Conservation (phyloP, 768 basidiomycete genomes). For the Guyanaporus albipodus region DNA sequence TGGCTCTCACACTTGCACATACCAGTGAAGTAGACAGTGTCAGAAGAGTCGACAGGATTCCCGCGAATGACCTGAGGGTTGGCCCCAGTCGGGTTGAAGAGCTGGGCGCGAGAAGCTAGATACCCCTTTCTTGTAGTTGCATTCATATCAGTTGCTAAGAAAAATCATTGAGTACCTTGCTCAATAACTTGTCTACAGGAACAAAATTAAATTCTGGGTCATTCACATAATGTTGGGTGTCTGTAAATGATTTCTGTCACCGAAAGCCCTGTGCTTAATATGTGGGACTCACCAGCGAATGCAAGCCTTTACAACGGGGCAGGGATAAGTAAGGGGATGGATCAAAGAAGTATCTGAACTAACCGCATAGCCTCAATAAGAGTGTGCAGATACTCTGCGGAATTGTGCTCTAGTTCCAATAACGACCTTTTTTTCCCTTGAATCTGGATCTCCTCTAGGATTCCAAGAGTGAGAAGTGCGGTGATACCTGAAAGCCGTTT, state of each 20-base stretch:
- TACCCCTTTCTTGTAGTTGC: conserved; percentile 59
- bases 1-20: conserved; percentile 8
- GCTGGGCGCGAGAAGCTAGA: conserved; percentile 68
- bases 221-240: conserved; percentile 86
- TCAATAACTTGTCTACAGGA: conserved; percentile 79
- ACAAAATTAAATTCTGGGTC: conserved; percentile 79
- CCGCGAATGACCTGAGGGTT: conserved; percentile 71
- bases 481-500: conserved; percentile 59
- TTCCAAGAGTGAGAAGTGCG: conserved; percentile 87
- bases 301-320: conserved; percentile 40
- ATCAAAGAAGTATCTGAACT: conserved; percentile 14
- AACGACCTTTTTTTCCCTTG: conserved; percentile 67
- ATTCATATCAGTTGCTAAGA: neutral
- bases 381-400: conserved; percentile 81
- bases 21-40: conserved; percentile 95
- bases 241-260: conserved; percentile 34
- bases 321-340: conserved; percentile 1
- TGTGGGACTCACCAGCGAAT: conserved; percentile 61
- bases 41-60: conserved; percentile 77
- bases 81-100: conserved; percentile 69
- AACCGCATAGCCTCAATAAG: conserved; percentile 83
- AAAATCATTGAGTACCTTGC: conserved; percentile 51
- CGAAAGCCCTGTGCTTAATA: neutral
- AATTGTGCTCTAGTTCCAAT: conserved; percentile 84
- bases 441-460: conserved; percentile 81